phyloP scores from a whole-genome alignment of 1,284 basidiomycete species.

The Kwoniella shivajii region DNA sequence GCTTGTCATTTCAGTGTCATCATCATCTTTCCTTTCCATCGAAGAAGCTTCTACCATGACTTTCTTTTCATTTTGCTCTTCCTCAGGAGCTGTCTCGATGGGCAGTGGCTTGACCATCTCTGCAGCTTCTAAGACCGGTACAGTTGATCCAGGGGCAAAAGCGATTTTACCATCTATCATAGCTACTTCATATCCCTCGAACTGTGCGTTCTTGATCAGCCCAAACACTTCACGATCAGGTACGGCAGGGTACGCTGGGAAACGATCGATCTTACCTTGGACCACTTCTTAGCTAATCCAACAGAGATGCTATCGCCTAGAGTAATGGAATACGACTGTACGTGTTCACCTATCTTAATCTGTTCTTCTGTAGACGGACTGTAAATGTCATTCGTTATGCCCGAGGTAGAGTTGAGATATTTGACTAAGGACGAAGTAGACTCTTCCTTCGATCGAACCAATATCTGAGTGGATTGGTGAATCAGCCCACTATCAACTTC shows the following conservation, averaged over 20 bases:
- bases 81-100: constrained; percentile 22
- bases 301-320: constrained; percentile 84
- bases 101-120: constrained; percentile 62
- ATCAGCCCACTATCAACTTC: background rate
- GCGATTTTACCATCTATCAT: constrained; percentile 83
- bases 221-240: background rate
- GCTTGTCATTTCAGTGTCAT: constrained; percentile 4
- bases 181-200: constrained; percentile 95
- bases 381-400: constrained; percentile 89
- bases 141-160: constrained; percentile 73
- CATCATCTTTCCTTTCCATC: background rate
- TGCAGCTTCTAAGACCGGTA: constrained; percentile 60
- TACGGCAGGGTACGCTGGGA: too few species aligned
- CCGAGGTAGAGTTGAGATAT: constrained; percentile 75
- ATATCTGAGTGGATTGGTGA: constrained; percentile 62
- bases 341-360: constrained; percentile 91
- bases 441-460: constrained; percentile 73
- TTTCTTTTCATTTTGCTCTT: background rate
- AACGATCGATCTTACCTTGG: constrained; percentile 62
- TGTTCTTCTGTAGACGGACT: constrained; percentile 72
- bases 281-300: constrained; percentile 71
- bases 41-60: background rate
- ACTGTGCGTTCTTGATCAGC: constrained; percentile 59
- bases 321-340: constrained; percentile 89
- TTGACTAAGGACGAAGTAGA: constrained; percentile 73